Conservation (phyloP, 805 yeast species). For the Torulaspora microellipsoides region DNA sequence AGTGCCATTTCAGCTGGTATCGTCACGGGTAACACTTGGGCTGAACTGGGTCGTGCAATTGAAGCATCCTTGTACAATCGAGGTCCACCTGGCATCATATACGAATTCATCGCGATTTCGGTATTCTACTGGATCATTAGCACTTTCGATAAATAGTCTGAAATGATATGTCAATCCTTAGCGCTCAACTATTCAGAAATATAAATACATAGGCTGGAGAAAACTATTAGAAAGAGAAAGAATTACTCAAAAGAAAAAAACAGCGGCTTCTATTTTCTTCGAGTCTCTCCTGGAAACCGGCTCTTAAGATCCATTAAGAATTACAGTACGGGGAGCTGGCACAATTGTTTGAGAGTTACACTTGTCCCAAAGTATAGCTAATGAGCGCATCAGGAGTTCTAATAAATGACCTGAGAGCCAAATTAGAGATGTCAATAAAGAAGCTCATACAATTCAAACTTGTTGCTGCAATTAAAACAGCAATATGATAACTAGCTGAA, state of each 20-base stretch:
- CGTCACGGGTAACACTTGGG: constrained; percentile 4
- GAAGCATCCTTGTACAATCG: constrained; percentile 3
- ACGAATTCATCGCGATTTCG: constrained; percentile 2
- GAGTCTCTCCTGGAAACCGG: not conserved
- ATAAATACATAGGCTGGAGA: not conserved
- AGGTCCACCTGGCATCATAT: constrained; percentile 1
- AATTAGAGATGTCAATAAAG: not conserved
- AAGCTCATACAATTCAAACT: not conserved
- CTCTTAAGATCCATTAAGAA: not conserved
- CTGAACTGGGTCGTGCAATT: constrained; percentile 5
- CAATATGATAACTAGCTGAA: not conserved
- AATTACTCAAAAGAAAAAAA: not conserved
- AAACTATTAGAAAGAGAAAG: not conserved
- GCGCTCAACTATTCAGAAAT: no score
- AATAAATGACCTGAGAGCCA: not conserved
- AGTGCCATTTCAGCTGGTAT: constrained; percentile 34
- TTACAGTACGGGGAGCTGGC: not conserved
- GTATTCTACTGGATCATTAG: constrained; percentile 6
- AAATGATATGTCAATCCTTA: no score
- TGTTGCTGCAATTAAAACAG: not conserved
- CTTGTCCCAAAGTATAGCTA: not conserved
- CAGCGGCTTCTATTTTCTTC: not conserved
- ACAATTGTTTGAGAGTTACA: not conserved
- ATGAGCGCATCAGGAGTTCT: not conserved
- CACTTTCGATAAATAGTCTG: not conserved